A percentile compares a stretch with the other conserved stretches of the same genome.
These are phyloP conservation scores for Juncus effusus DNA, from an alignment of 176 grass and related monocot species.

Conservation along the genomic window DNA sequence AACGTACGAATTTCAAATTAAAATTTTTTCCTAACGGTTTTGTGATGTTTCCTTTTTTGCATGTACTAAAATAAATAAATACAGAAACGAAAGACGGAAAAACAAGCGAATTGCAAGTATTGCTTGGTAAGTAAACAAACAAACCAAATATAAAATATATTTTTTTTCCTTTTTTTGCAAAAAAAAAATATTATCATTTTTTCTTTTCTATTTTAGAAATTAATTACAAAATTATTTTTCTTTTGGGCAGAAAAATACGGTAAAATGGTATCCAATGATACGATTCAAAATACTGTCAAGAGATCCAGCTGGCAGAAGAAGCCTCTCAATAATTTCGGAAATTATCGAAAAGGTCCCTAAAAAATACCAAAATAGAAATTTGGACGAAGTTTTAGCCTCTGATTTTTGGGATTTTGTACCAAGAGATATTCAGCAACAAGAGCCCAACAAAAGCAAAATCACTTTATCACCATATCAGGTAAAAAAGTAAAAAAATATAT, in stretches of 20 bases:
- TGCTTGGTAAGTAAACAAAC: constrained; percentile 61
- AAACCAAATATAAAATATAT: too few species aligned
- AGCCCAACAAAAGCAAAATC: constrained; percentile 46
- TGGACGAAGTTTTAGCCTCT: constrained; percentile 47
- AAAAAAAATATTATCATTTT: constrained; percentile 30
- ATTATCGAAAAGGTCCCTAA: constrained; percentile 56
- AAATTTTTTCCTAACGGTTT: constrained; percentile 7
- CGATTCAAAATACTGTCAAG: constrained; percentile 44
- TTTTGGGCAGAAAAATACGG: constrained; percentile 46
- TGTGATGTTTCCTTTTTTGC: constrained; percentile 33
- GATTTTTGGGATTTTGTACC: constrained; percentile 95
- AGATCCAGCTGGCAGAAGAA: constrained; percentile 36
- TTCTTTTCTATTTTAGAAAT: too few species aligned
- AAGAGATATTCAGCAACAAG: constrained; percentile 40
- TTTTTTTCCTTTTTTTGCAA: constrained; percentile 10
- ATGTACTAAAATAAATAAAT: constrained; percentile 1
- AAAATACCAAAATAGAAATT: constrained; percentile 46
- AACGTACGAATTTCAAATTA: not conserved
- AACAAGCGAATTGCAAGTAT: constrained; percentile 63
- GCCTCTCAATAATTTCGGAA: constrained; percentile 69
- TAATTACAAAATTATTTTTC: not conserved
- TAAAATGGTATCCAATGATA: constrained; percentile 56
- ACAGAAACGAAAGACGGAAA: constrained; percentile 37
- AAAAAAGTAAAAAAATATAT: constrained; percentile 25
- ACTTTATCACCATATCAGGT: constrained; percentile 80